Evolutionary conservation across 1,139 yeast species (phyloP), one percentile per base, ranked within the genome.

Genomic region (Candida glucosophila): DNA sequence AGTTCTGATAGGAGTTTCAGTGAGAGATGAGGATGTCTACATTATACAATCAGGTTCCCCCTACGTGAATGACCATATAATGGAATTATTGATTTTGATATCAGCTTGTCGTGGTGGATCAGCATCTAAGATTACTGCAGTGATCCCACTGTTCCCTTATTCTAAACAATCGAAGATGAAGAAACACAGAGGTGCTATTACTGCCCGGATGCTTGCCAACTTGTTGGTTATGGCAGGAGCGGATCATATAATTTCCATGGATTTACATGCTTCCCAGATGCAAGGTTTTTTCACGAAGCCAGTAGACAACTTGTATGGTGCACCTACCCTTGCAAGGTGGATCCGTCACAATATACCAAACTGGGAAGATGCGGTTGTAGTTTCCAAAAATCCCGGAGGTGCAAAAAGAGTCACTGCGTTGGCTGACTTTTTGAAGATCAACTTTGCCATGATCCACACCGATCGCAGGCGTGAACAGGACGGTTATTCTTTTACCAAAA

Each of bases 121-220:
- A 9, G 98, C 99, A 12, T 81, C 85, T 43, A 86, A 88, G 51
- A 85, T 90, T 50, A 90, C 98, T 12, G 97, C 96, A 6, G 97
- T 92, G 19, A 77, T 92, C 28, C 99, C 99, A 1, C 93, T 86
- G 53, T 92, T 88, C 52, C 98, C 98, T 15, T 92, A 92, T 58
- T 85, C 96, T 14, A 92, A 90, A 53, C 98, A 92, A 55, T 77
- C 90, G 37, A 90, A 90, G 60, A 92, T 90, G 98, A 90, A 88
- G 62, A 90, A 85, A 54, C 97, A 90, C 49, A 72, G 98, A 56
- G 98, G 98, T 30, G 97, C 98, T 18, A 92, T 92, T 43, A 88
- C 98, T 4, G 98, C 98, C n/a, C 73, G 97, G 50, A 88, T 92
- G 98, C 69, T 92, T 50, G 97, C 99, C 32, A 90, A 90, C 43